Evolutionary conservation across 1,284 basidiomycete species (phyloP), one percentile per base, ranked within the genome.

Genomic region (Gymnopus androsaceus): DNA sequence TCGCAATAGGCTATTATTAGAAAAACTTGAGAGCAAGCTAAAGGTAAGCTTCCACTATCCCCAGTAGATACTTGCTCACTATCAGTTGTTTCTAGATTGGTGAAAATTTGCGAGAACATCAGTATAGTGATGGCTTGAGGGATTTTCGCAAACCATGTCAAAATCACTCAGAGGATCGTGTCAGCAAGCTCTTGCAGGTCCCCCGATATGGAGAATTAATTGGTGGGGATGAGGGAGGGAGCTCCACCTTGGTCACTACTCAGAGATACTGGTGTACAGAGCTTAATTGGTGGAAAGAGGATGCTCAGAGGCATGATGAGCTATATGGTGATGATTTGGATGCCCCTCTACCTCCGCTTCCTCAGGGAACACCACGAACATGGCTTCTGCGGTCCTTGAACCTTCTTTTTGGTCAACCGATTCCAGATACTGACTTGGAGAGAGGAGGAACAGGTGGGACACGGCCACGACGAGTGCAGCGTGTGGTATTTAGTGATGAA

Each of bases 1-100:
- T 6, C 33, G 59, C 4, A 66, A 63, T 37, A 3, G 34, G 17
- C 25, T 56, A 5, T 19, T 25, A 25, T 34, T 51, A 14, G 4
- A 0, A 31, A 47, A 56, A 23, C 42, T 45, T 19, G 25, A 48
- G 28, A 36, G 27, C 25, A 28, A 23, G 14, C 37, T 55, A 11
- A 46, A 47, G 34, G 46, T 48, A 40, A 2, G 33, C 21, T 23
- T 37, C 17, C 7, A 23, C 36, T 34, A 2, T 38, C 30, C 12
- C 25, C 14, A 8, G 3, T 41, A n/a, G 15, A 38, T 14, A 28
- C 25, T 25, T 31, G 15, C 2, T 25, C 38, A 34, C 33, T 28
- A 37, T 15, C 8, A 15, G 21, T 23, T 46, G 8, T 12, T 3
- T 36, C 12, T 31, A 54, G 52, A 34, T 47, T 25, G 31, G 17